Evolutionary conservation across 345 rosid species (phyloP).

Genomic region (Arabidopsis thaliana): TAIR10.1 NC_003074.8:19201501-19202000

Average conservation of each 20-base stretch:
- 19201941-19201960: constrained; percentile 77
- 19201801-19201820: constrained; percentile 84
- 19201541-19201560: constrained; percentile 92
- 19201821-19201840: constrained; percentile 93
- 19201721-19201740: constrained; percentile 96
- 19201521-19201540: not conserved
- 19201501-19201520: constrained; percentile 3
- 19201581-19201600: constrained; percentile 90
- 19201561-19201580: constrained; percentile 98
- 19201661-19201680: constrained; percentile 98
- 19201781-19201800: constrained; percentile 86
- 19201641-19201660: constrained; percentile 90
- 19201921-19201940: not conserved
- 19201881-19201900: constrained; percentile 20
- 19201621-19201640: constrained; percentile 66
- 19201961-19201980: constrained; percentile 87
- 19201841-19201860: constrained; percentile 47
- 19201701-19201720: constrained; percentile 92
- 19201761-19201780: constrained; percentile 88
- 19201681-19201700: constrained; percentile 81
- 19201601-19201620: constrained; percentile 72
- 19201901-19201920: not conserved
- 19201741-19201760: constrained; percentile 95
- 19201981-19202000: constrained; percentile 92
- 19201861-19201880: constrained; percentile 10